Percentiles rank a stretch among this genome's conserved stretches.
Conservation (phyloP, 2,329 filamentous ascomycete species). For the Apiospora arundinis region DNA sequence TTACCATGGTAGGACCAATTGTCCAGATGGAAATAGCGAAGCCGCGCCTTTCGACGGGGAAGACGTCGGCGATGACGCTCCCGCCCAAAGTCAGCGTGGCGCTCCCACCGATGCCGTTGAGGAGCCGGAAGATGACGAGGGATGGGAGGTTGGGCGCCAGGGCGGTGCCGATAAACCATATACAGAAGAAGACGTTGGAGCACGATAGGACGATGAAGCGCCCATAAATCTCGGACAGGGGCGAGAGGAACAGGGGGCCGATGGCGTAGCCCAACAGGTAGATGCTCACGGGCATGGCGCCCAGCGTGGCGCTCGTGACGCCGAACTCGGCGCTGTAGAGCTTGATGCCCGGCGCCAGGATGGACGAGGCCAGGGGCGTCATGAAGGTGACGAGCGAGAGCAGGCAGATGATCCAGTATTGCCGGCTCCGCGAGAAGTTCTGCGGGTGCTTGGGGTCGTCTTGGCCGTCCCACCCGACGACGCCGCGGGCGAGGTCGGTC, state of each 20-base stretch:
- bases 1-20: conserved; percentile 47
- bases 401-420: conserved; percentile 63
- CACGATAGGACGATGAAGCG: conserved; percentile 60
- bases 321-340: conserved; percentile 53
- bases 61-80: conserved; percentile 61
- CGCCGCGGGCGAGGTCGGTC: conserved; percentile 56
- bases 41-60: conserved; percentile 53
- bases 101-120: conserved; percentile 64
- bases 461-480: conserved; percentile 66
- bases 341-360: conserved; percentile 57
- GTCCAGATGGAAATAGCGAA: conserved; percentile 58
- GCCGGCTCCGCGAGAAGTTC: conserved; percentile 61
- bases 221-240: conserved; percentile 70
- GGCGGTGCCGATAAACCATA: conserved; percentile 70
- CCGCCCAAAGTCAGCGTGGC: conserved; percentile 61
- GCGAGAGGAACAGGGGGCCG: conserved; percentile 63
- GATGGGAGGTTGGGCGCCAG: conserved; percentile 59
- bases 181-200: conserved; percentile 65
- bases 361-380: conserved; percentile 69
- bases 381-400: conserved; percentile 69
- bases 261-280: conserved; percentile 66
- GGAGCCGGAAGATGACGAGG: conserved; percentile 65
- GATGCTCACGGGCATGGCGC: conserved; percentile 64
- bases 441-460: conserved; percentile 64
- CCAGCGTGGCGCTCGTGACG: conserved; percentile 48